phyloP scores from a whole-genome alignment of 352 stramenopile species.

The Globisporangium paroecandrum region DNA sequence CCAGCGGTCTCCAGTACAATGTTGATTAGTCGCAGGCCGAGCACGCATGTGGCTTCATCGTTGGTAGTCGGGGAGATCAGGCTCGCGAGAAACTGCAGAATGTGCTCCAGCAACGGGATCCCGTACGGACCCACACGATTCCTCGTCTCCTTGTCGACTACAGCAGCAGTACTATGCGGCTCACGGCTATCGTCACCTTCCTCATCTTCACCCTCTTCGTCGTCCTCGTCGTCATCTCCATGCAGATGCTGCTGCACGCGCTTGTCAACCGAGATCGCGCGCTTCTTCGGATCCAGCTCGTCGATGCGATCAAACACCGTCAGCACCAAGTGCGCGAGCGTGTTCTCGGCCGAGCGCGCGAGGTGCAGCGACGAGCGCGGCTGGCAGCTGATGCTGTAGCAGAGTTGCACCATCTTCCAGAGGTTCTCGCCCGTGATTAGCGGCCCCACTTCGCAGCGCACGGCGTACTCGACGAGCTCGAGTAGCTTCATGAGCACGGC shows the following conservation, averaged over 20 bases:
- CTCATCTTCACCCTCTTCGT: constrained; percentile 9
- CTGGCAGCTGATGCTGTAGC: constrained; percentile 94
- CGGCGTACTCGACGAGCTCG: constrained; percentile 94
- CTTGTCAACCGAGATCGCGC: neutral
- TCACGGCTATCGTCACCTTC: neutral
- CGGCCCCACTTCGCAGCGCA: constrained; percentile 89
- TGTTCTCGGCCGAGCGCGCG: constrained; percentile 93
- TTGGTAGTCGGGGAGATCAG: constrained; percentile 93
- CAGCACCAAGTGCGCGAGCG: constrained; percentile 95
- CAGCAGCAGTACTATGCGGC: neutral
- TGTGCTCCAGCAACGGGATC: constrained; percentile 88
- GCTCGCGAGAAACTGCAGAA: constrained; percentile 92
- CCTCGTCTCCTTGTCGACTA: constrained; percentile 10
- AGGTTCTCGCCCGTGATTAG: constrained; percentile 91
- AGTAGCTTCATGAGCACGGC: constrained; percentile 94
- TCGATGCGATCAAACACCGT: constrained; percentile 94
- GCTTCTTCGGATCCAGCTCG: constrained; percentile 47
- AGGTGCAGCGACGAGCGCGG: constrained; percentile 88
- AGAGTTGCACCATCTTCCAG: constrained; percentile 95
- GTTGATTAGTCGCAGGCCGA: constrained; percentile 95
- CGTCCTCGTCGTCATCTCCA: neutral
- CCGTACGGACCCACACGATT: constrained; percentile 65
- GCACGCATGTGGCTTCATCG: constrained; percentile 83
- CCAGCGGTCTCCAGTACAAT: constrained; percentile 95
- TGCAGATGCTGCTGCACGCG: neutral